phyloP scores from a whole-genome alignment of 176 grass and related monocot species.

The Carex kokanica region DNA sequence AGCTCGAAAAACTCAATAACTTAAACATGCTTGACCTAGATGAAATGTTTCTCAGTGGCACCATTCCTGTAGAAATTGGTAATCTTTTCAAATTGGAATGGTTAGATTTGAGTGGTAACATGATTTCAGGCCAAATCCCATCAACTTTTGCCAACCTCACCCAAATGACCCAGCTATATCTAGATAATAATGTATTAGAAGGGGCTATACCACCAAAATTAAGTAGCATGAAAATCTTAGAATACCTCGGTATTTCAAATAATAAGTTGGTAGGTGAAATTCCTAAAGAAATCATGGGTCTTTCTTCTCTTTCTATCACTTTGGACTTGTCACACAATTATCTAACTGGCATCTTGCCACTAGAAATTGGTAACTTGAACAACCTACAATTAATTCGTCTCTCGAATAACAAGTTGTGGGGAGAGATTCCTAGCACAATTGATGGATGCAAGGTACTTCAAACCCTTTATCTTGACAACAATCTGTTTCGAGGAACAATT shows the following conservation, averaged over 20 bases:
- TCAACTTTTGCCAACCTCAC: neutral
- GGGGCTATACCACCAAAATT: neutral
- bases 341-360: neutral
- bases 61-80: neutral
- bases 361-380: conserved; percentile 18
- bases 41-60: neutral
- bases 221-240: neutral
- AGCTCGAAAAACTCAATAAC: neutral
- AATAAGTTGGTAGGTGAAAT: conserved; percentile 30
- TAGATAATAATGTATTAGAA: neutral
- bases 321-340: neutral
- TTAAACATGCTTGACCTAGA: neutral
- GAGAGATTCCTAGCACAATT: conserved; percentile 28
- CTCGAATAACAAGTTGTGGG: conserved; percentile 27
- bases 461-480: conserved; percentile 18
- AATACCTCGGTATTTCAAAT: neutral
- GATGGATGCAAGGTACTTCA: conserved; percentile 7
- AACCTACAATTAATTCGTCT: neutral
- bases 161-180: neutral
- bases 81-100: neutral
- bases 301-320: neutral
- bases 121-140: neutral
- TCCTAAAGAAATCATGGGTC: conserved; percentile 2
- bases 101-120: neutral
- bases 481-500: conserved; percentile 30